phyloP scores from a whole-genome alignment of 2,329 filamentous ascomycete species.

The Byssothecium circinans region DNA sequence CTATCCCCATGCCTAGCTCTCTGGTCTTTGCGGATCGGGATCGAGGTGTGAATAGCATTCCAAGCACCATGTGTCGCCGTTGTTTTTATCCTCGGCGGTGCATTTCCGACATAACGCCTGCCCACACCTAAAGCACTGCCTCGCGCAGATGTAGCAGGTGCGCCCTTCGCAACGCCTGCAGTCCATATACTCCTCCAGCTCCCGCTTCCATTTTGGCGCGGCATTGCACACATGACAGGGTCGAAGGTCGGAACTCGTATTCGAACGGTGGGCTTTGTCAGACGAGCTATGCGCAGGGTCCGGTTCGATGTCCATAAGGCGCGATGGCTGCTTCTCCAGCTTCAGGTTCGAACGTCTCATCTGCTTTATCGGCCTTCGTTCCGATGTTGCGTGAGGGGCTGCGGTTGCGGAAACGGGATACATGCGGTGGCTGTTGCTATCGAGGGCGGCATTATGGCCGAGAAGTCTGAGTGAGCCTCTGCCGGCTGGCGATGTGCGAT shows the following conservation, averaged over 20 bases:
- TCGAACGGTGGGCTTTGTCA: not conserved
- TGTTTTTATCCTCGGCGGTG: conserved; percentile 65
- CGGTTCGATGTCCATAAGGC: conserved; percentile 36
- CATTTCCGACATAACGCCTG: conserved; percentile 67
- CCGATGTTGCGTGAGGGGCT: conserved; percentile 13
- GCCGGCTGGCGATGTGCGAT: conserved; percentile 10
- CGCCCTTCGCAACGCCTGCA: conserved; percentile 64
- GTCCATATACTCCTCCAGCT: conserved; percentile 67
- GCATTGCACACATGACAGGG: conserved; percentile 71
- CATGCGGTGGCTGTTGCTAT: conserved; percentile 17
- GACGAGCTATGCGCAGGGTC: conserved; percentile 11
- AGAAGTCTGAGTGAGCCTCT: conserved; percentile 16
- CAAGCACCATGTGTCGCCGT: conserved; percentile 68
- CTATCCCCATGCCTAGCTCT: no score
- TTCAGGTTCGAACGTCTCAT: conserved; percentile 28
- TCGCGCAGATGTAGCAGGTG: conserved; percentile 70
- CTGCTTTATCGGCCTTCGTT: conserved; percentile 36
- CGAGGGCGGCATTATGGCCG: conserved; percentile 14
- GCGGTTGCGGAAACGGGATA: conserved; percentile 11
- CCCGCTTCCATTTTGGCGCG: conserved; percentile 64
- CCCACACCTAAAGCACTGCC: conserved; percentile 60
- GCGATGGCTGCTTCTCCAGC: conserved; percentile 33
- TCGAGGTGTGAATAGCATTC: conserved; percentile 52
- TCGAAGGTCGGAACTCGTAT: conserved; percentile 27
- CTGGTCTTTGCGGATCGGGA: not conserved